phyloP scores from a whole-genome alignment of 352 stramenopile genomes.

The Phytophthora pistaciae region DNA sequence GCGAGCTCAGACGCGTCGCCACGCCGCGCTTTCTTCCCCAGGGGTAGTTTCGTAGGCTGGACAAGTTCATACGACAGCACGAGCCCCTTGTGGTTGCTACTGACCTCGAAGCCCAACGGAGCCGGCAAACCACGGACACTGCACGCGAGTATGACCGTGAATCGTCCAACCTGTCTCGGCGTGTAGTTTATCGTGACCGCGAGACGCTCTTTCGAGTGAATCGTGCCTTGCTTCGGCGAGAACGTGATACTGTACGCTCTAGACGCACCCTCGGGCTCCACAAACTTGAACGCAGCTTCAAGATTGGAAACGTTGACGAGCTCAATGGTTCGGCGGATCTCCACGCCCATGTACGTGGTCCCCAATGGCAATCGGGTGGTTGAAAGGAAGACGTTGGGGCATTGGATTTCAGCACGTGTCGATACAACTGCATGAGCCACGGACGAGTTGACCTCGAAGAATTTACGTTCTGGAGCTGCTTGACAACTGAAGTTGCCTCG shows the following conservation, averaged over 20 bases:
- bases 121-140: conserved; percentile 62
- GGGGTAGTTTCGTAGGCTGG: not conserved
- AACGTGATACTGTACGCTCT: conserved; percentile 61
- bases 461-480: conserved; percentile 37
- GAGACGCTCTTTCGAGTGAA: conserved; percentile 75
- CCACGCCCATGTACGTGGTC: conserved; percentile 75
- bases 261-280: conserved; percentile 65
- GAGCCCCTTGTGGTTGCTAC: conserved; percentile 77
- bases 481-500: conserved; percentile 58
- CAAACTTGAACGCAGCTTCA: conserved; percentile 78
- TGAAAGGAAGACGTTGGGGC: conserved; percentile 76
- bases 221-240: conserved; percentile 47
- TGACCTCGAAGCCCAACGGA: conserved; percentile 73
- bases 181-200: conserved; percentile 65
- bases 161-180: conserved; percentile 55
- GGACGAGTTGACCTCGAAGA: conserved; percentile 11
- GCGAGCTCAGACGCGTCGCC: not conserved
- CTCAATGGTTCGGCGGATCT: conserved; percentile 50
- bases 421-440: conserved; percentile 37
- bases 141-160: conserved; percentile 68
- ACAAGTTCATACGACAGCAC: conserved; percentile 83
- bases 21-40: not conserved
- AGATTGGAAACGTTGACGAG: conserved; percentile 88
- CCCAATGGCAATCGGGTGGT: conserved; percentile 57
- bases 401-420: conserved; percentile 80